Conservation (phyloP, 345 rosid genomes). For the Sonneratia caseolaris region DNA sequence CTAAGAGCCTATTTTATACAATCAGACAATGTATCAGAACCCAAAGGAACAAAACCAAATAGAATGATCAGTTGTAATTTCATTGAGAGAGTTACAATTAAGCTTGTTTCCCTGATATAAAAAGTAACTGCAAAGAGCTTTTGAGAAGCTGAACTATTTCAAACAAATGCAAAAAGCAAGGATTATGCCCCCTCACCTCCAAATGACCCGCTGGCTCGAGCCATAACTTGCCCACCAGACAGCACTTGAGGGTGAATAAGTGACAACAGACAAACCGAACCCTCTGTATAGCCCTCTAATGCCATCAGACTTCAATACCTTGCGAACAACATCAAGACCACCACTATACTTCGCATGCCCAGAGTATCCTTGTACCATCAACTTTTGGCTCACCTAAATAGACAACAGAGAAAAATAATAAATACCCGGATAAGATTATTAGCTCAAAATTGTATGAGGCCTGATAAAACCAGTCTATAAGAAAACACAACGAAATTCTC, state of each 20-base stretch:
- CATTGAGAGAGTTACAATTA: not conserved
- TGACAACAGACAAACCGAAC: conserved; percentile 85
- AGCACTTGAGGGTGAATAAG: conserved; percentile 96
- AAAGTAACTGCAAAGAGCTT: not conserved
- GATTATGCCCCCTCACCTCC: conserved; percentile 45
- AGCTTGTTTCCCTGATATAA: not conserved
- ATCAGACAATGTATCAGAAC: conserved; percentile 11
- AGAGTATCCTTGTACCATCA: conserved; percentile 99
- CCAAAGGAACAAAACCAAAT: not conserved
- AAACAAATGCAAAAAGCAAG: not conserved
- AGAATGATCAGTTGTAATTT: not conserved
- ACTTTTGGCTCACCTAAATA: conserved; percentile 83
- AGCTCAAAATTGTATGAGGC: not conserved
- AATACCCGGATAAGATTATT: not conserved
- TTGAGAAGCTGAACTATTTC: not conserved
- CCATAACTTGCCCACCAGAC: conserved; percentile 99
- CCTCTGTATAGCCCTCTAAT: conserved; percentile 85
- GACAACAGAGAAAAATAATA: conserved; percentile 4
- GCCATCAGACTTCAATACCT: conserved; percentile 70
- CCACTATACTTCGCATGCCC: conserved; percentile 80
- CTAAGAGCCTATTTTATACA: conserved; percentile 48
- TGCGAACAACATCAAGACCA: conserved; percentile 87
- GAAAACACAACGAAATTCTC: too few species aligned
- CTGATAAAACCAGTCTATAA: too few species aligned
- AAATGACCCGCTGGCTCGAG: conserved; percentile 85